Percentiles rank a stretch among this genome's conserved stretches.
Evolutionary conservation across 2,329 filamentous ascomycete genomes (phyloP).

Genomic region (Apiospora koreana): DNA sequence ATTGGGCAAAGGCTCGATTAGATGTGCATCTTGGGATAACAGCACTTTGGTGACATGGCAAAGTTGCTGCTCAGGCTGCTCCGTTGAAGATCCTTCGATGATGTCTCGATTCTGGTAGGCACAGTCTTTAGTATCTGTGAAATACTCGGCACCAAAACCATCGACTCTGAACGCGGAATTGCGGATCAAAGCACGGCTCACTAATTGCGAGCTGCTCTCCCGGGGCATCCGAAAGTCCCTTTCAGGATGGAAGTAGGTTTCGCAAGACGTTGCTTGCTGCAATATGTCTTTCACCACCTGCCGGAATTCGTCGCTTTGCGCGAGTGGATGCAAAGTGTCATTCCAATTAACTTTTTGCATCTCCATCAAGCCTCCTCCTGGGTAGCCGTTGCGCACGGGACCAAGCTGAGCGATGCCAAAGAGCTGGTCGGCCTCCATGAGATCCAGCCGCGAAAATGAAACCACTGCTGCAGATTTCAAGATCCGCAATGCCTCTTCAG

Average conservation of each 20-base stretch:
- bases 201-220: constrained; percentile 12
- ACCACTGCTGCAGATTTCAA: constrained; percentile 48
- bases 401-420: constrained; percentile 39
- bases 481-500: constrained; percentile 52
- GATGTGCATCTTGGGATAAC: constrained; percentile 6
- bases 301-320: constrained; percentile 47
- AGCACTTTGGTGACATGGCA: not conserved
- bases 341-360: constrained; percentile 53
- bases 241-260: constrained; percentile 32
- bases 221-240: not conserved
- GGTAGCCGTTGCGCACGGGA: constrained; percentile 47
- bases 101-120: constrained; percentile 34
- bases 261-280: constrained; percentile 27
- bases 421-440: constrained; percentile 37
- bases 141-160: constrained; percentile 39
- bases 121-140: constrained; percentile 30
- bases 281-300: constrained; percentile 37
- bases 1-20: not conserved
- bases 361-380: constrained; percentile 27
- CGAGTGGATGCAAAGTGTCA: constrained; percentile 34
- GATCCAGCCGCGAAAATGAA: constrained; percentile 45
- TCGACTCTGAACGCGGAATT: constrained; percentile 20
- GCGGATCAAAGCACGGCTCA: constrained; percentile 20
- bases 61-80: not conserved
- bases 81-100: not conserved